Evolutionary conservation across 768 basidiomycete genomes (phyloP), one percentile per base, ranked within the genome.

Genomic region (Kwoniella dendrophila): DNA sequence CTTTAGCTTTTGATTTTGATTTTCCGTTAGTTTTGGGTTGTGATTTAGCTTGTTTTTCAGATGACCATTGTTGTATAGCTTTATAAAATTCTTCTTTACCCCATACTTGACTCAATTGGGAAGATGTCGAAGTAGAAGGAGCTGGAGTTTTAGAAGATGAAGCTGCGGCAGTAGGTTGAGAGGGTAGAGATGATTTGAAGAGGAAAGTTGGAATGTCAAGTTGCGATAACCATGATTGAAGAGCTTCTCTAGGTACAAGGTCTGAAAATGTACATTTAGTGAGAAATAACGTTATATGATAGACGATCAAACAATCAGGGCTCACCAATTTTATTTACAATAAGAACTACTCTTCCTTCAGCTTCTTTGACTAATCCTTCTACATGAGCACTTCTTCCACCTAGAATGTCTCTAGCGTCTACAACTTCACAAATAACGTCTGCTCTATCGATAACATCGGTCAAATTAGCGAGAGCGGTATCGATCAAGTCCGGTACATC

Each of bases 321-420:
- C 87, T 59, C 69, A 90, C 92, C 92, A 67, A 88, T 88, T 82
- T 96, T 96, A 78, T 89, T 94, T 56, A 96, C 77, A 18, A 94
- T 82, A n/a, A 92, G 78, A 20, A 88, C 68, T 12, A 88, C 69
- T 70, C 83, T 83, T 62, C 77, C 84, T 40, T 63, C 76, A 44
- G 75, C 81, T 44, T 81, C 80, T 34, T 78, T 77, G 52, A 80
- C 78, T 49, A 87, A 76, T 22, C 83, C 79, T 74, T 93, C 90
- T 51, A 91, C 59, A 61, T 83, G 82, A 32, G 76, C 74, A 70
- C 88, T 90, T 52, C 91, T 83, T 73, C 84, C 87, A 20, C 88
- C 82, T 11, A 85, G 75, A 11, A 93, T 92, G 75, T 95, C 93
- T 49, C 91, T 83, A 1, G 88, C 89, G 74, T 95, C 93, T 44